A percentile compares a stretch with the other conserved stretches of the same genome.
Evolutionary conservation across 345 rosid species (phyloP).

Genomic region (Camelina neglecta): DNA sequence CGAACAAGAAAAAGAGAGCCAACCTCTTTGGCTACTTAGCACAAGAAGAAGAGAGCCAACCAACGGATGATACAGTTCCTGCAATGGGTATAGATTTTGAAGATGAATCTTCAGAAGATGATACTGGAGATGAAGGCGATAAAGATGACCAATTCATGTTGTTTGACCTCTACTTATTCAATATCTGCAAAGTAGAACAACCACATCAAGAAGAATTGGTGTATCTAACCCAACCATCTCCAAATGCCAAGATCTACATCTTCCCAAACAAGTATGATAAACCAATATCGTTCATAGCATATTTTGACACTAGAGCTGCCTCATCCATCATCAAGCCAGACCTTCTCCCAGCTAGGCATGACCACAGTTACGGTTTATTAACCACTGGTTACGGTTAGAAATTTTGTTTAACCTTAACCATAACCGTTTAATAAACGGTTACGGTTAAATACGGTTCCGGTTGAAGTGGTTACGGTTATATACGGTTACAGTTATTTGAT

Average conservation of each 20-base stretch:
- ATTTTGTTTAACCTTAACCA: too few relatives aligned
- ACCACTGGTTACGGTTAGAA: too few relatives aligned
- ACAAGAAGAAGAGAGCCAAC: not conserved
- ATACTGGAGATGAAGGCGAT: not conserved
- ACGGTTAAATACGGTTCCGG: too few relatives aligned
- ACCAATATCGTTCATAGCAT: not conserved
- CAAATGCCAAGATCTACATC: not conserved
- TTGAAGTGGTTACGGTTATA: too few relatives aligned
- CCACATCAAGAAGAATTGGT: not conserved
- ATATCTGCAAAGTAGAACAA: too few relatives aligned
- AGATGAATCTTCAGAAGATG: not conserved
- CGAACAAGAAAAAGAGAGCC: not conserved
- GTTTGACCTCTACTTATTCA: not conserved
- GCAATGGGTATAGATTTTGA: not conserved
- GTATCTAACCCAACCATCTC: not conserved
- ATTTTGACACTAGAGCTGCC: not conserved
- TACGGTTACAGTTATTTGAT: too few relatives aligned
- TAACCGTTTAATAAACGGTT: too few relatives aligned
- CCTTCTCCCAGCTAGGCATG: not conserved
- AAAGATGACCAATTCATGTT: not conserved
- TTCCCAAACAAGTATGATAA: not conserved
- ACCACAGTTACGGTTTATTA: too few relatives aligned
- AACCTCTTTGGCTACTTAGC: not conserved
- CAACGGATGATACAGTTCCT: not conserved
- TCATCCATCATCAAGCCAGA: not conserved